Evolutionary conservation across 163 green algal genomes (phyloP).

Genomic region (Trebouxia gelatinosa): DNA sequence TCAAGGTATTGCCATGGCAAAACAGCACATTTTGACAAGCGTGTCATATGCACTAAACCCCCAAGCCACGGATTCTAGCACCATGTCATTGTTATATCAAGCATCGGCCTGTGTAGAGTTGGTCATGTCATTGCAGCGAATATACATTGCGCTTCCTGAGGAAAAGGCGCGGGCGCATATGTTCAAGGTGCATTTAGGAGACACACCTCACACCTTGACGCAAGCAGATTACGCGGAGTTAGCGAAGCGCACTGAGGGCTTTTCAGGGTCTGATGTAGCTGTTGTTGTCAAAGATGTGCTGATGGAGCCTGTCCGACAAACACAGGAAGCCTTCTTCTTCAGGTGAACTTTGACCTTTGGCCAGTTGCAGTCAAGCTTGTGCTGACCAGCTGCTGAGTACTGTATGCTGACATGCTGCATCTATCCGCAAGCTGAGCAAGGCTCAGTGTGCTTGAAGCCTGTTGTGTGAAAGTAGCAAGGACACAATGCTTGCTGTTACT

Average conservation of each 20-base stretch:
- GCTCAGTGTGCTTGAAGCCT: not conserved
- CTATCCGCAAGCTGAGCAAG: not conserved
- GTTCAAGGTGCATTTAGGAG: slow-evolving; percentile 95
- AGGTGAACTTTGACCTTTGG: slow-evolving; percentile 40
- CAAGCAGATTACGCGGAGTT: slow-evolving; percentile 72
- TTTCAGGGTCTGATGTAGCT: slow-evolving; percentile 76
- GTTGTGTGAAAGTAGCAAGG: not conserved
- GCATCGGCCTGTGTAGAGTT: too few relatives aligned
- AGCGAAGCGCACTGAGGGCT: slow-evolving; percentile 67
- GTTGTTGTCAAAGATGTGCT: slow-evolving; percentile 96
- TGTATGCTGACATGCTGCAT: not conserved
- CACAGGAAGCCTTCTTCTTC: slow-evolving; percentile 96
- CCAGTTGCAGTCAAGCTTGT: not conserved
- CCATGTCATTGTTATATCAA: too few relatives aligned
- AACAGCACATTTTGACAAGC: too few relatives aligned
- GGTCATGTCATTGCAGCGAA: too few relatives aligned
- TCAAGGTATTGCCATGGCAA: too few relatives aligned
- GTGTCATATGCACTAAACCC: too few relatives aligned
- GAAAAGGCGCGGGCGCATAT: slow-evolving; percentile 83
- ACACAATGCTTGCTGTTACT: too few relatives aligned
- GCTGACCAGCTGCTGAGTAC: not conserved
- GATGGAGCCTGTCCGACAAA: slow-evolving; percentile 95
- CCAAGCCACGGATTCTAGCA: too few relatives aligned
- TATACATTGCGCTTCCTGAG: slow-evolving; percentile 96
- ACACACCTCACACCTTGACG: slow-evolving; percentile 86